Base-by-base conservation (phyloP, 2,329 filamentous ascomycete genomes). In the Cladophialophora chaetospira region DNA sequence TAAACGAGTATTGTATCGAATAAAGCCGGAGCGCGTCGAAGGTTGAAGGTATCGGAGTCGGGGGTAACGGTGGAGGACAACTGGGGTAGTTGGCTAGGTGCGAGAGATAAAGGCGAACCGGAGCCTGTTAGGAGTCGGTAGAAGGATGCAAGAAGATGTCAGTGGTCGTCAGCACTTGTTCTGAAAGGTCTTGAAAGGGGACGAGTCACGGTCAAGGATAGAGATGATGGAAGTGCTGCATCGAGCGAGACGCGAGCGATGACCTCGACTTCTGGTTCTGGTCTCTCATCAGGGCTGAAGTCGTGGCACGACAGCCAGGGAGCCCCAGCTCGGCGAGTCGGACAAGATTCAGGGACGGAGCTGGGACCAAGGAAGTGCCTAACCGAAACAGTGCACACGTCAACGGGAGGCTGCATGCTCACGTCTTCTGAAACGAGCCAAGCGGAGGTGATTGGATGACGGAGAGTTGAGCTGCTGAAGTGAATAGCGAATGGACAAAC, bases 391-490 rank as follows among this genome's bases (percentile, higher is more conserved):
- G 31, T 19, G 4, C 13, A 11, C 35, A 29, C 23, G 43, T 29
- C 28, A 44, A 38, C 35, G 23, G 45, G 21, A 42, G 23, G 11
- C 25, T 53, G 36, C 25, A 26, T 25, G 46, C 36, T 33, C 45
- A 35, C 42, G 33, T 42, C 33, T 49, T 55, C 60, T 62, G 60
- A 62, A 62, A 62, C 60, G 57, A 53, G 57, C 49, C 29, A n/a
- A 50, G 13, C 25, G 11, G 46, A 53, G 31, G 19, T 49, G 56
- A 54, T 47, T 55, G 56, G 60, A 45, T 36, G 55, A 46, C 23
- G 33, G 33, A 8, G 40, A 23, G 35, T 57, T 49, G 46, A 42
- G 21, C 21, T 29, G 47, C 15, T 10, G 9, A 17, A 10, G 23
- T 29, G 10, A 26, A 23, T n/a, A 31, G 15, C 19, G 23, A 31